Evolutionary conservation across 1,284 basidiomycete genomes (phyloP).

Genomic region (Malassezia dermatis): DNA sequence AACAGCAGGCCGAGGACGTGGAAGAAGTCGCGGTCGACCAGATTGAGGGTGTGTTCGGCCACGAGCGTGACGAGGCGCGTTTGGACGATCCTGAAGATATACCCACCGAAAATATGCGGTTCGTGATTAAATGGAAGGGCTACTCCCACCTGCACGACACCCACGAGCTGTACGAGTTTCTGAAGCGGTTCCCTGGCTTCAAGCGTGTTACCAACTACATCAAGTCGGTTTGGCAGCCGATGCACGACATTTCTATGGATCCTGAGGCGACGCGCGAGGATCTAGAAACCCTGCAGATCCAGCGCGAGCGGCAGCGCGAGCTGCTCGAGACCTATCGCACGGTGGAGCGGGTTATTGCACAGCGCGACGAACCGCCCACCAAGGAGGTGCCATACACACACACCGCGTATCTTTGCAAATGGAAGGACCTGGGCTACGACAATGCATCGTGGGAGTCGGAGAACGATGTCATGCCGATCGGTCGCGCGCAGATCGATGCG

Average conservation of each 20-base stretch:
- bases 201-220: conserved; percentile 99
- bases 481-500: conserved; percentile 62
- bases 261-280: conserved; percentile 74
- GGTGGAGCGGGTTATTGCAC: conserved; percentile 80
- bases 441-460: conserved; percentile 86
- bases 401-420: conserved; percentile 92
- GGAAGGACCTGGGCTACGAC: conserved; percentile 85
- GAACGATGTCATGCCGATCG: conserved; percentile 60
- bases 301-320: conserved; percentile 79
- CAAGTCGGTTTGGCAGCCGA: conserved; percentile 62
- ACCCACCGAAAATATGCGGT: conserved; percentile 48
- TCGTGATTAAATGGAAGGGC: conserved; percentile 51
- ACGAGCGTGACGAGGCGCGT: conserved; percentile 45
- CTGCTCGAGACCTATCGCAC: conserved; percentile 80
- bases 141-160: conserved; percentile 62
- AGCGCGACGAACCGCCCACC: conserved; percentile 59
- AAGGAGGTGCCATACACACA: conserved; percentile 54
- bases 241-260: conserved; percentile 61
- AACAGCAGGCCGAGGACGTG: conserved; percentile 6
- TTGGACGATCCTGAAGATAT: conserved; percentile 47
- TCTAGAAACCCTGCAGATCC: conserved; percentile 65
- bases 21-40: conserved; percentile 44
- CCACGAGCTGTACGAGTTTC: conserved; percentile 87
- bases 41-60: conserved; percentile 50
- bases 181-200: conserved; percentile 74